Base-by-base conservation (phyloP, 192 early-diverging fungal genomes). In the Coemansia sp. region DNA sequence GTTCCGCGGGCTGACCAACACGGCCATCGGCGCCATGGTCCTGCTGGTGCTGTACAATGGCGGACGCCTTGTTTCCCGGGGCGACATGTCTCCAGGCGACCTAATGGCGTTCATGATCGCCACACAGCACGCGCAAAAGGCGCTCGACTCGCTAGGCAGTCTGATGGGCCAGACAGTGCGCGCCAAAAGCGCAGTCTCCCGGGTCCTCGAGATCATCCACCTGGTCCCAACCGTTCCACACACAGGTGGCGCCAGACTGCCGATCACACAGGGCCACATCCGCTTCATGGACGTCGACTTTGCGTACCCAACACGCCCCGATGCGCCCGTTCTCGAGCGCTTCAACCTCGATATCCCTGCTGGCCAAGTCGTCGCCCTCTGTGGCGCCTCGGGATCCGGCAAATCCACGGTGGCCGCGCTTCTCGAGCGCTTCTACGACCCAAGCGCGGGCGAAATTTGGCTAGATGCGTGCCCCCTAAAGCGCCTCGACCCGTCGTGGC, bases 391-490 rank as follows among this genome's bases (percentile, higher is more conserved):
- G 56, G 87, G 87, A 26, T 76, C 80, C 16, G 90, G 91, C 51
- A 92, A 93, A 63, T 91, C 90, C 2, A 92, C 90, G 4, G 85
- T 92, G 40, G 85, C 87, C 15, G 79, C 85, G 28, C 79, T 93
- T 8, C 40, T 93, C 20, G 90, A 92, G 75, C 84, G 92, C 56
- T 91, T 92, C 67, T 93, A 93, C 66, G 88, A 92, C 55, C 88
- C 90, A 10, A 63, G 45, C 4, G 61, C 67, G 20, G 92, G 92
- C 46, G 72, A 73, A 30, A 87, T 93, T 57, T 84, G 74, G 58
- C 57, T 93, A 23, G 92, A 93, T 66, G 87, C 88, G 20, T 69
- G 72, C 2, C 84, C 84, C 12, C 67, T 93, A 3, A 76, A 63
- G 4, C 67, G 77, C 7, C 76, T 91, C 51, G 87, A 93, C 70